These are phyloP conservation scores for Tephrocybe sp. DNA, from an alignment of 768 basidiomycete genomes.

Conservation along the genomic window DNA sequence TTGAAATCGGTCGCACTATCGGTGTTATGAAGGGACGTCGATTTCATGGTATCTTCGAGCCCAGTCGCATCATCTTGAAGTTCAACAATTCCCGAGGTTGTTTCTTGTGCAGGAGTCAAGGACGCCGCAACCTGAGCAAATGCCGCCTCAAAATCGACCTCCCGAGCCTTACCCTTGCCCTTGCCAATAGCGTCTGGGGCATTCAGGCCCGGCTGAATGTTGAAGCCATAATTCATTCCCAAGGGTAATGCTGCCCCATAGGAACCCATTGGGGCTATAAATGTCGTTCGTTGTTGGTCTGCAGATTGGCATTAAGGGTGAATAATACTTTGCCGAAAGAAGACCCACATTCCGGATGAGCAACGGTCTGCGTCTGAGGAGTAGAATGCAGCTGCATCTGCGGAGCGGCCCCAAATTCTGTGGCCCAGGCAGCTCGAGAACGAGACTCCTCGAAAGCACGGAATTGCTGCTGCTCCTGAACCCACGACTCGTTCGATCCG, in stretches of 20 bases:
- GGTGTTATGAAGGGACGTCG: slow-evolving; percentile 31
- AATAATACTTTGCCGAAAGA: not conserved
- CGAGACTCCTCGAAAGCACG: slow-evolving; percentile 33
- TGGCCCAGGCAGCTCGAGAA: slow-evolving; percentile 47
- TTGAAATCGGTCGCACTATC: slow-evolving; percentile 44
- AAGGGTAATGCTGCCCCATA: slow-evolving; percentile 40
- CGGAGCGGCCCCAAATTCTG: slow-evolving; percentile 48
- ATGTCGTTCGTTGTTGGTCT: slow-evolving; percentile 45
- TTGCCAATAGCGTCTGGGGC: slow-evolving; percentile 33
- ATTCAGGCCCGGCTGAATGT: slow-evolving; percentile 34
- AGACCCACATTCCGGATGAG: slow-evolving; percentile 41
- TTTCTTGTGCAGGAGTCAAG: slow-evolving; percentile 38
- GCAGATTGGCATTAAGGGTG: not conserved
- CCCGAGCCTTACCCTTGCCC: slow-evolving; percentile 79
- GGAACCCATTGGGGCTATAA: slow-evolving; percentile 32
- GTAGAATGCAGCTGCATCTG: slow-evolving; percentile 23
- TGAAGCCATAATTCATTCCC: slow-evolving; percentile 32
- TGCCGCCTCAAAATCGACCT: slow-evolving; percentile 84
- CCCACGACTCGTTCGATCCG: slow-evolving; percentile 54
- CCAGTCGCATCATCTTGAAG: slow-evolving; percentile 41
- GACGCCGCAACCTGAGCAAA: slow-evolving; percentile 70
- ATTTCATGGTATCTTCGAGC: slow-evolving; percentile 39
- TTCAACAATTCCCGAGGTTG: slow-evolving; percentile 54
- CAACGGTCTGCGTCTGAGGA: slow-evolving; percentile 31
- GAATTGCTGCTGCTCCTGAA: slow-evolving; percentile 45